Evolutionary conservation across 2,329 filamentous ascomycete species (phyloP), one percentile per base, ranked within the genome.

Genomic region (Apiospora kogelbergensis): DNA sequence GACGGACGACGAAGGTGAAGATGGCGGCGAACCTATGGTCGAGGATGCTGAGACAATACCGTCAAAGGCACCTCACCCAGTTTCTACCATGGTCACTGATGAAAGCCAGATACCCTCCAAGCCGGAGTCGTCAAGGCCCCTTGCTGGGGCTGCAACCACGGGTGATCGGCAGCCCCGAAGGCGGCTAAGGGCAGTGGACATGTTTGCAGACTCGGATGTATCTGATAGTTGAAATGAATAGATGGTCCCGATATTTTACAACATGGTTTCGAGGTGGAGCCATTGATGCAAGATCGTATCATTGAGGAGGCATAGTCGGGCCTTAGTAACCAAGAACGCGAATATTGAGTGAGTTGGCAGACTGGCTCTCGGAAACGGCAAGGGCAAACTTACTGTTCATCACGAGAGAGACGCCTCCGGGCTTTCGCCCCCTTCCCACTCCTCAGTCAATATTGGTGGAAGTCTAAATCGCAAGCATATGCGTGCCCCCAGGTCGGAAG

Each of bases 171-270:
- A 73, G 69, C 76, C 83, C 72, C 84, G 87, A 74, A 91, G 88
- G 76, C 86, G 91, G 71, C 91, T 93, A 79, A 89, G 90, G 73
- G 93, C 93, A 5, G 92, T 92, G 73, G 93, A 96, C 77, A 95
- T 96, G 93, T 97, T 96, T 87, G 93, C 91, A 13, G 91, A 92
- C 78, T 92, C 91, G 5, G 92, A 92, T 73, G 86, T 80, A 48
- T 66, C 44, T 10, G 82, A 79, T 40, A 81, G 30, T 37, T 60
- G 9, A 60, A n/a, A 33, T 6, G 17, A 60, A 22, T 37, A 10
- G 30, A 37, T 42, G 40, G 40, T 15, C 11, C 40, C 15, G 17
- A 15, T 42, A 42, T 15, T 15, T 11, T 42, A 1, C 11, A 1
- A 15, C 9, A 15, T 42, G 33, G 15, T 42, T 42, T 42, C 11